A percentile compares a stretch with the other conserved stretches of the same genome.
These are phyloP conservation scores for Globisporangium echinulatum DNA, from an alignment of 352 stramenopile species.

Conservation along the genomic window DNA sequence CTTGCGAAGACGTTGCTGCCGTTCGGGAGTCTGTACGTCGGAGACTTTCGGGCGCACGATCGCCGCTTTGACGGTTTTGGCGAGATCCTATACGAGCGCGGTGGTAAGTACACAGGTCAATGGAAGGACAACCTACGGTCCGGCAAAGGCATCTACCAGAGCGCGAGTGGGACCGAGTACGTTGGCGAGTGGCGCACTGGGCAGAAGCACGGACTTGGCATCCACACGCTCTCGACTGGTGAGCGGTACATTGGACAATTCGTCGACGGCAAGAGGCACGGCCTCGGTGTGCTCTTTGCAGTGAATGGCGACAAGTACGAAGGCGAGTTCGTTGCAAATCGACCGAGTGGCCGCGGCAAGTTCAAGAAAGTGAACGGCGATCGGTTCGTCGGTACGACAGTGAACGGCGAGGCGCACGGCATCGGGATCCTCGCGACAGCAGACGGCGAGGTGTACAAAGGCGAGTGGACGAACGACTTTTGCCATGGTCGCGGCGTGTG, in stretches of 20 bases:
- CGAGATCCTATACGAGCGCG: slow-evolving; percentile 78
- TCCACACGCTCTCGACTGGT: slow-evolving; percentile 67
- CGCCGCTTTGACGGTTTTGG: slow-evolving; percentile 74
- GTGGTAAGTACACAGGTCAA: slow-evolving; percentile 79
- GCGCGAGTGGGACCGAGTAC: slow-evolving; percentile 49
- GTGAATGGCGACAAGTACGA: slow-evolving; percentile 83
- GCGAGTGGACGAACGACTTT: slow-evolving; percentile 55
- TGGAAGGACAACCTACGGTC: slow-evolving; percentile 69
- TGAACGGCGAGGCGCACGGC: slow-evolving; percentile 58
- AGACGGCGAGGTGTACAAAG: slow-evolving; percentile 90
- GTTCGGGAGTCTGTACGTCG: slow-evolving; percentile 68
- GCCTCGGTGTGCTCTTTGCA: slow-evolving; percentile 48
- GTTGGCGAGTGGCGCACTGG: slow-evolving; percentile 69
- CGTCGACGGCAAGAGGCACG: slow-evolving; percentile 63
- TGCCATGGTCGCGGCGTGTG: slow-evolving; percentile 61
- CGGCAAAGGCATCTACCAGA: slow-evolving; percentile 63
- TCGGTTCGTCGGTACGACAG: slow-evolving; percentile 58
- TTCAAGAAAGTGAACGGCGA: slow-evolving; percentile 71
- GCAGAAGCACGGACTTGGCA: slow-evolving; percentile 73
- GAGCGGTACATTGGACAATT: slow-evolving; percentile 87
- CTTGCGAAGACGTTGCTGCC: slow-evolving; percentile 66
- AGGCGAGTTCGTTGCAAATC: slow-evolving; percentile 44
- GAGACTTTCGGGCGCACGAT: slow-evolving; percentile 43
- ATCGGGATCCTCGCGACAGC: slow-evolving; percentile 68
- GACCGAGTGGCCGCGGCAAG: slow-evolving; percentile 48